Evolutionary conservation across 2,329 filamentous ascomycete genomes (phyloP).

Genomic region (Verticillium tricorpus): DNA sequence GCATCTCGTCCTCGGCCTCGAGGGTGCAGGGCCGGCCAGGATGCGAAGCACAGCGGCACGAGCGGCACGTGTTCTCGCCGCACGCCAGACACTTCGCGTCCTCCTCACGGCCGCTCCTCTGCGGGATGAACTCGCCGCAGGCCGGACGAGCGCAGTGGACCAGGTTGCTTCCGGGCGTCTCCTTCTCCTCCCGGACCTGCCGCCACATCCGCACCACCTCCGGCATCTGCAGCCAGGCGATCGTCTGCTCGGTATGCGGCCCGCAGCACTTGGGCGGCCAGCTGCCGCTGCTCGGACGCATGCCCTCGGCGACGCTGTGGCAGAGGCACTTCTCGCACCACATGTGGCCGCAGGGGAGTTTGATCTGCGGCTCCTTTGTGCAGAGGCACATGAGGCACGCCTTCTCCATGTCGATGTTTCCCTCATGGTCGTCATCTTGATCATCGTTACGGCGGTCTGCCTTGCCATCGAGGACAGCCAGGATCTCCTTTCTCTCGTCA

Average conservation of each 20-base stretch:
- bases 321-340: conserved; percentile 12
- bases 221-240: conserved; percentile 4
- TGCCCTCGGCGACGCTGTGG: conserved; percentile 7
- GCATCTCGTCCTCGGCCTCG: conserved; percentile 12
- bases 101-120: neutral
- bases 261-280: conserved; percentile 14
- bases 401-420: neutral
- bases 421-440: neutral
- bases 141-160: conserved; percentile 9
- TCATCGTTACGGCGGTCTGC: neutral
- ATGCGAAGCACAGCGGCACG: conserved; percentile 6
- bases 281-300: conserved; percentile 2
- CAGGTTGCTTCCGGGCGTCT: conserved; percentile 4
- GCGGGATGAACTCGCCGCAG: conserved; percentile 13
- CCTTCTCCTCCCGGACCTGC: conserved; percentile 8
- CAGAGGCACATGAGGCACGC: conserved; percentile 7
- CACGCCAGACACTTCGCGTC: conserved; percentile 8
- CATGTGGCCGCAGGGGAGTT: conserved; percentile 10
- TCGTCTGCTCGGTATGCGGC: conserved; percentile 6
- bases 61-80: conserved; percentile 7
- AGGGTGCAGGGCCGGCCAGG: conserved; percentile 10
- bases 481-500: neutral
- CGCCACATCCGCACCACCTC: conserved; percentile 6
- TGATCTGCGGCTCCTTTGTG: neutral
- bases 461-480: neutral